phyloP scores from a whole-genome alignment of 2,329 filamentous ascomycete genomes.

The Sporothrix brunneoviolacea region DNA sequence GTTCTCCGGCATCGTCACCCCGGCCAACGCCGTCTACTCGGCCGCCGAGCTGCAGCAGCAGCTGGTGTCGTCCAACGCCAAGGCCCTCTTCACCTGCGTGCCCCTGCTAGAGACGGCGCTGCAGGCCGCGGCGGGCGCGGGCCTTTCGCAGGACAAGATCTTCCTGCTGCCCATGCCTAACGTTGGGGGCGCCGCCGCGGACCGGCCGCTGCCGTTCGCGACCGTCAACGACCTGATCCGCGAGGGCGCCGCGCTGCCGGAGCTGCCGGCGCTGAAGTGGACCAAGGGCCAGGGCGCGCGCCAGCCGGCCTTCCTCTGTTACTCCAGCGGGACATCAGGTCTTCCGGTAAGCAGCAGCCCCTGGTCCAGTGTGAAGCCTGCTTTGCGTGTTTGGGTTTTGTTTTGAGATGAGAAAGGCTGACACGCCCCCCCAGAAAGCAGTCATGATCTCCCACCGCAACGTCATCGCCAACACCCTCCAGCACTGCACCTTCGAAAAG shows the following conservation, averaged over 20 bases:
- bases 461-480: constrained; percentile 67
- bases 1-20: constrained; percentile 54
- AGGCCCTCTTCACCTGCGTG: constrained; percentile 62
- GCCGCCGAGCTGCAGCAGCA: constrained; percentile 61
- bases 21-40: constrained; percentile 65
- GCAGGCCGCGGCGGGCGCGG: constrained; percentile 52
- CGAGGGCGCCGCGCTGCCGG: constrained; percentile 31
- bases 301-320: constrained; percentile 61
- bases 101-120: constrained; percentile 56
- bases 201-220: constrained; percentile 30
- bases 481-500: constrained; percentile 43
- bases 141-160: constrained; percentile 55
- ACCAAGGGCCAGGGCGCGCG: constrained; percentile 48
- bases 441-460: constrained; percentile 73
- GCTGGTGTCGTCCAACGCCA: constrained; percentile 56
- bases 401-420: too few relatives aligned
- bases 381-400: neutral
- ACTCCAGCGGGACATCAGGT: constrained; percentile 64
- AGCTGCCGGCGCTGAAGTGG: constrained; percentile 44
- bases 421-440: constrained; percentile 55
- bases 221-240: constrained; percentile 56
- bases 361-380: neutral
- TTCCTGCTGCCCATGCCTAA: constrained; percentile 57
- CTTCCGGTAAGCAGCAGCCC: constrained; percentile 46
- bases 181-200: constrained; percentile 30